Conservation (phyloP, 768 basidiomycete species). For the Collybia nuda region DNA sequence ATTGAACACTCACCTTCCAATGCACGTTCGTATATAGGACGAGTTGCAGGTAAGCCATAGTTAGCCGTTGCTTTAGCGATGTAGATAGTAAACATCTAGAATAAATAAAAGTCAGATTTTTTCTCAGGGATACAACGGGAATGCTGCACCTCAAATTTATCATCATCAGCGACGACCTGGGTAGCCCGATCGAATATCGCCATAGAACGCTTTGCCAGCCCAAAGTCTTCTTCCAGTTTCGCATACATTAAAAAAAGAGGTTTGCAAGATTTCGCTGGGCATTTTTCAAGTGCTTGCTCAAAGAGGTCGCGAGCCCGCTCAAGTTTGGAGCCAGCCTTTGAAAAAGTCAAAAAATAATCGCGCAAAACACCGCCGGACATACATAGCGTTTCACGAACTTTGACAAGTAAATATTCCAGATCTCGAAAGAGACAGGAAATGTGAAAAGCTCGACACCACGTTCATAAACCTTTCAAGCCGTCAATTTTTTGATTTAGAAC, state of each 20-base stretch:
- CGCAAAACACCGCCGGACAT: slow-evolving; percentile 26
- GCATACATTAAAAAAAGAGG: slow-evolving; percentile 95
- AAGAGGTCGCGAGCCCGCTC: slow-evolving; percentile 97
- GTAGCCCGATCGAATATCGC: slow-evolving; percentile 93
- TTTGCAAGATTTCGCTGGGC: slow-evolving; percentile 93
- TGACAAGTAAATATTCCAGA: slow-evolving; percentile 98
- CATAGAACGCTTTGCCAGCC: slow-evolving; percentile 96
- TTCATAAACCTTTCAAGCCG: slow-evolving; percentile 74
- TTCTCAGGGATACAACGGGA: neutral
- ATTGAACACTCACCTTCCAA: slow-evolving; percentile 55
- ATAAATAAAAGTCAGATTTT: neutral
- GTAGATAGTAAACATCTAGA: slow-evolving; percentile 93
- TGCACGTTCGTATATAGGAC: slow-evolving; percentile 95
- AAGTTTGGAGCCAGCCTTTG: slow-evolving; percentile 86
- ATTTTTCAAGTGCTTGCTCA: slow-evolving; percentile 96
- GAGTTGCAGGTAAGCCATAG: slow-evolving; percentile 93
- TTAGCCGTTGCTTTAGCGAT: slow-evolving; percentile 96
- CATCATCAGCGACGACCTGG: slow-evolving; percentile 79
- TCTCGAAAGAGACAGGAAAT: slow-evolving; percentile 96
- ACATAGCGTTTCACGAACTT: slow-evolving; percentile 98
- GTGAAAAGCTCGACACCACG: slow-evolving; percentile 97
- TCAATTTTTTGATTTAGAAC: slow-evolving; percentile 3
- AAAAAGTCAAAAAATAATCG: neutral
- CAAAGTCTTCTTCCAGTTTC: slow-evolving; percentile 92
- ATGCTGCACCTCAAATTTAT: slow-evolving; percentile 85